Base-by-base conservation (phyloP, 306 rosid species). In the Urtica urens region DNA sequence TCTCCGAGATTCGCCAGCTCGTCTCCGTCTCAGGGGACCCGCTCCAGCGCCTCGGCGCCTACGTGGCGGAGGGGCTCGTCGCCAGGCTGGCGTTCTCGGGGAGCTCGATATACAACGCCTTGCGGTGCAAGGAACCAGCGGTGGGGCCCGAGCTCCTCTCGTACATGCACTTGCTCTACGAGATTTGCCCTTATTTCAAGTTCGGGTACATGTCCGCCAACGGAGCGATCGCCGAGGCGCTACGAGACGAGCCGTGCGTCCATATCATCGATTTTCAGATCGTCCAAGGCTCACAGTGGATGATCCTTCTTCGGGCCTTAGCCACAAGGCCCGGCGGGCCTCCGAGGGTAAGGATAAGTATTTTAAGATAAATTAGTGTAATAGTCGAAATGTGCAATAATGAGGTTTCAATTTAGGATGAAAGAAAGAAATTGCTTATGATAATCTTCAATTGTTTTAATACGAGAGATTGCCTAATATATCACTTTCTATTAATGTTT, bases 201-300 rank as follows among this genome's bases (percentile, higher is more conserved):
- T 84, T 88, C 41, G 93, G 97, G 0, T 84, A 81, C 50, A 65
- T 88, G 77, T 81, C 97, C 18, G 97, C 95, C 29, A 84, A 84
- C 65, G 97, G 97, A 37, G 90, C 83, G 27, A 88, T 88, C 53
- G 97, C 93, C 27, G 95, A 88, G 62, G 87, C 87, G 9, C 46
- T 77, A 42, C 84, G 73, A 66, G 77, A 65, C 12, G 95, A 88
- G 69, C 68, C 26, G 56, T 51, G 38, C 57, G 59, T 88, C 37
- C 97, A 88, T 51, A 79, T 88, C 53, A 79, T 88, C 66, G 97
- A 88, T 72, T 88, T 88, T 67, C 93, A 84, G 76, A 75, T 88
- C 23, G 62, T 72, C 26, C 97, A 88, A 44, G 97, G 97, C 55
- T 71, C 66, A 18, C 97, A 88, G 35, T 84, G 97, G 97, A 49